Conservation (phyloP, 2,329 filamentous ascomycete genomes). For the Ophiocordyceps sinensis region DNA sequence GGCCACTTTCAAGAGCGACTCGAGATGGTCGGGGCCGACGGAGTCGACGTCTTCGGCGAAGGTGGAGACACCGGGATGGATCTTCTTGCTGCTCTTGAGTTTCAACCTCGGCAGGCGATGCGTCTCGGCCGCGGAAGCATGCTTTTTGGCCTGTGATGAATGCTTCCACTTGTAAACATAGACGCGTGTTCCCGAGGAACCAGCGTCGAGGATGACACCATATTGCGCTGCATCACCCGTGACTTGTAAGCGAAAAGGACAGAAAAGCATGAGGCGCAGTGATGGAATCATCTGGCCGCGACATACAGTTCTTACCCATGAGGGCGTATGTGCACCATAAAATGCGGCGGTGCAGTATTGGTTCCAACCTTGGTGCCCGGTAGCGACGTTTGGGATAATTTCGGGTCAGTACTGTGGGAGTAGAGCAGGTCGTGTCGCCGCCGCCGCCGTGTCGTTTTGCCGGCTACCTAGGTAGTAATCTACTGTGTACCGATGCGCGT, state of each 20-base stretch:
- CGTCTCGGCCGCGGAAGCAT: conserved; percentile 26
- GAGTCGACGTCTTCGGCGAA: conserved; percentile 65
- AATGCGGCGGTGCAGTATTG: background rate
- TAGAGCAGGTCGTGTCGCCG: too few species aligned
- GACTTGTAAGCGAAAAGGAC: background rate
- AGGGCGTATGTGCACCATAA: background rate
- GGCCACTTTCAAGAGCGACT: conserved; percentile 68
- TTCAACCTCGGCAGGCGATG: conserved; percentile 63
- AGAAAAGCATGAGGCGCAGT: too few species aligned
- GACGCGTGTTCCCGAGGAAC: conserved; percentile 89
- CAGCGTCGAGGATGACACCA: conserved; percentile 93
- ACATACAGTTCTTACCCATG: background rate
- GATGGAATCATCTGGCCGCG: too few species aligned
- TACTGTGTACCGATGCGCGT: too few species aligned
- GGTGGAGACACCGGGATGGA: conserved; percentile 80
- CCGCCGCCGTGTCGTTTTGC: too few species aligned
- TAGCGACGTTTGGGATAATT: background rate
- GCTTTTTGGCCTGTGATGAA: conserved; percentile 47
- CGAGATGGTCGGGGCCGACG: conserved; percentile 71
- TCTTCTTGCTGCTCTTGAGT: conserved; percentile 85
- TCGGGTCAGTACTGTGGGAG: too few species aligned
- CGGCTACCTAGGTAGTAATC: too few species aligned
- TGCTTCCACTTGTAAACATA: conserved; percentile 94
- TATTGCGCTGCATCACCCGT: conserved; percentile 43
- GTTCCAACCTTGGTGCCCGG: background rate